Evolutionary conservation across 2,329 filamentous ascomycete species (phyloP).

Genomic region (Colletotrichum tofieldiae): DNA sequence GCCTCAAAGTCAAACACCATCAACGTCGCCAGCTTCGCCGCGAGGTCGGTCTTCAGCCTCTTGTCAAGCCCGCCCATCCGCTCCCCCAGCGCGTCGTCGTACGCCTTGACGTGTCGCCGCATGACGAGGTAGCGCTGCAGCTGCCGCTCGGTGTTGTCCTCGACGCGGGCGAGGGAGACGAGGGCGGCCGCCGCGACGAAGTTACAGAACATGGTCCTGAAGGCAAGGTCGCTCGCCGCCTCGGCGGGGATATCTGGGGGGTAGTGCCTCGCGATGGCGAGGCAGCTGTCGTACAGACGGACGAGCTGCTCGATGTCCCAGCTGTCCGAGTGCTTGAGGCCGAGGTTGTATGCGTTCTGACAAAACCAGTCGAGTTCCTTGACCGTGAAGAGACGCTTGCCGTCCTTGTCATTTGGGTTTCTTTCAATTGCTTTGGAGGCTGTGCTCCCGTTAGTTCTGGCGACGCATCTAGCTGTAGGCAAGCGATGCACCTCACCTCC

Average conservation of each 20-base stretch:
- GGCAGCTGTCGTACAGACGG: constrained; percentile 69
- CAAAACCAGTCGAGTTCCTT: constrained; percentile 88
- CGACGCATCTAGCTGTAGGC: neutral
- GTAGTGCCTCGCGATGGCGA: constrained; percentile 67
- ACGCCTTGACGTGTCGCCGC: constrained; percentile 73
- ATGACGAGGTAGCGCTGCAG: constrained; percentile 74
- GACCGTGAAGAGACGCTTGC: constrained; percentile 69
- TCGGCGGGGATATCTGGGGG: constrained; percentile 61
- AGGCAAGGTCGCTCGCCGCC: constrained; percentile 63
- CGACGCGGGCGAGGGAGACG: constrained; percentile 66
- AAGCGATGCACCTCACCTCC: constrained; percentile 51
- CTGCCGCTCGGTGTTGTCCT: constrained; percentile 65
- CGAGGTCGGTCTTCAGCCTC: constrained; percentile 66
- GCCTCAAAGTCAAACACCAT: constrained; percentile 87
- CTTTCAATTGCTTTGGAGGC: constrained; percentile 60
- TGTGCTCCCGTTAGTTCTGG: constrained; percentile 45
- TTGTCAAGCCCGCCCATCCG: constrained; percentile 59
- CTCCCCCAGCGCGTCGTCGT: constrained; percentile 64
- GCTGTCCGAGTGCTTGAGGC: constrained; percentile 70
- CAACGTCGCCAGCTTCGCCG: constrained; percentile 75
- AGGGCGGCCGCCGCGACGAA: constrained; percentile 74
- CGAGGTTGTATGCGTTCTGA: constrained; percentile 85
- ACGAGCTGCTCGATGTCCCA: constrained; percentile 71
- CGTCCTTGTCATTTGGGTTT: constrained; percentile 56
- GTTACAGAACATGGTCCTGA: constrained; percentile 78